A percentile compares a stretch with the other conserved stretches of the same genome.
Evolutionary conservation across 2,329 filamentous ascomycete genomes (phyloP).

Genomic region (Sordariomycetes sp.): DNA sequence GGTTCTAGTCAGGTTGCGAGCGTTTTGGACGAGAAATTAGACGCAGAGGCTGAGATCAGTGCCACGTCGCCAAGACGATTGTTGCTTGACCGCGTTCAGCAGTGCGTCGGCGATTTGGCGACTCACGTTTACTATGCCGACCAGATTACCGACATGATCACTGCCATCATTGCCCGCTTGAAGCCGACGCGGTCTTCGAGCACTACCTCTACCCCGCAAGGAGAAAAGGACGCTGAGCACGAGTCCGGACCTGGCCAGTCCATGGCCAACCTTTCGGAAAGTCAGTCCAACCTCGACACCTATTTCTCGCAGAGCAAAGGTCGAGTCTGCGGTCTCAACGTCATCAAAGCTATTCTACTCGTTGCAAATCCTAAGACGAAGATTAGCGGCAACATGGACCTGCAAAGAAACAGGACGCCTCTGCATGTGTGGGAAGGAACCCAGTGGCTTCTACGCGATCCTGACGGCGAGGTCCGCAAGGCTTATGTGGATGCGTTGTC

Average conservation of each 20-base stretch:
- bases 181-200: conserved; percentile 50
- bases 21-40: conserved; percentile 22
- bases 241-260: conserved; percentile 24
- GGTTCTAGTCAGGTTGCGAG: conserved; percentile 19
- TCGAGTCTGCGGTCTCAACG: conserved; percentile 59
- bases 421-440: conserved; percentile 92
- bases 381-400: conserved; percentile 47
- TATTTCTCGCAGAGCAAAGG: conserved; percentile 45
- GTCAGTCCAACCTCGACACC: conserved; percentile 36
- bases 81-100: conserved; percentile 62
- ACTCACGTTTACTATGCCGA: conserved; percentile 97
- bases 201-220: conserved; percentile 30
- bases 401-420: conserved; percentile 66
- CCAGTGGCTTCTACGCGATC: conserved; percentile 81
- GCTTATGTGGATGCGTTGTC: conserved; percentile 78
- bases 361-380: conserved; percentile 66
- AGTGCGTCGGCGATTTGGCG: conserved; percentile 81
- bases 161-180: conserved; percentile 67
- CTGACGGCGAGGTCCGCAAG: conserved; percentile 66
- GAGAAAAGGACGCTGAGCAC: conserved; percentile 33
- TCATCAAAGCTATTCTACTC: conserved; percentile 72
- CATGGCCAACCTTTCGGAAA: conserved; percentile 29
- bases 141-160: conserved; percentile 91
- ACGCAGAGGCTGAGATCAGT: conserved; percentile 21
- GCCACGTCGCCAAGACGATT: conserved; percentile 37